These are phyloP conservation scores for Hirschioporus abietinus DNA, from an alignment of 768 basidiomycete species.

Conservation along the genomic window DNA sequence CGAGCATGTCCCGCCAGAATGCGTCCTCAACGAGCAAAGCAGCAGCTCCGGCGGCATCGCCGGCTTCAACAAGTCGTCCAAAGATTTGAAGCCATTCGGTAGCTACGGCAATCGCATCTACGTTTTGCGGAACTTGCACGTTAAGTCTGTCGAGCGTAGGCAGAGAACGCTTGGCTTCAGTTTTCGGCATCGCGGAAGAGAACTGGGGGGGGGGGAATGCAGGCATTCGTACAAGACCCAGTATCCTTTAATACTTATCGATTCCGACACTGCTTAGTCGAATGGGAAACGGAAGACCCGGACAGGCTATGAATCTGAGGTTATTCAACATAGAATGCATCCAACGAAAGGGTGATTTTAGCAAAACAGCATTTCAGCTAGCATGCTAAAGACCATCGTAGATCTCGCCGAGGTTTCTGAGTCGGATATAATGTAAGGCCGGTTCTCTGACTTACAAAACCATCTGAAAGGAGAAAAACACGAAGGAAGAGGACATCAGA, in stretches of 20 bases:
- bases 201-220: neutral
- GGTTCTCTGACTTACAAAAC: neutral
- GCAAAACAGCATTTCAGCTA: no score
- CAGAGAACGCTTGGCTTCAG: conserved; percentile 4
- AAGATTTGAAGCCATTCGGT: neutral
- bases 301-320: no score
- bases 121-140: conserved; percentile 14
- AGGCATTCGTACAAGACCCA: neutral
- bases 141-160: conserved; percentile 26
- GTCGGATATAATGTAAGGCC: no score
- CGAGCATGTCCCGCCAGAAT: conserved; percentile 48
- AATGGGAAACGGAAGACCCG: neutral
- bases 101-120: neutral
- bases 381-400: neutral
- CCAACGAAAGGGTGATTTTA: no score
- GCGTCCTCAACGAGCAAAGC: conserved; percentile 11
- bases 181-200: neutral
- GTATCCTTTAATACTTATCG: neutral
- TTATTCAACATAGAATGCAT: no score
- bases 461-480: neutral
- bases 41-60: neutral
- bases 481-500: neutral
- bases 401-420: neutral
- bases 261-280: neutral
- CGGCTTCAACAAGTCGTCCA: neutral